Percentiles rank a stretch among this genome's conserved stretches.
Evolutionary conservation across 2,329 filamentous ascomycete genomes (phyloP).

Genomic region (Paraphaeosphaeria minitans): DNA sequence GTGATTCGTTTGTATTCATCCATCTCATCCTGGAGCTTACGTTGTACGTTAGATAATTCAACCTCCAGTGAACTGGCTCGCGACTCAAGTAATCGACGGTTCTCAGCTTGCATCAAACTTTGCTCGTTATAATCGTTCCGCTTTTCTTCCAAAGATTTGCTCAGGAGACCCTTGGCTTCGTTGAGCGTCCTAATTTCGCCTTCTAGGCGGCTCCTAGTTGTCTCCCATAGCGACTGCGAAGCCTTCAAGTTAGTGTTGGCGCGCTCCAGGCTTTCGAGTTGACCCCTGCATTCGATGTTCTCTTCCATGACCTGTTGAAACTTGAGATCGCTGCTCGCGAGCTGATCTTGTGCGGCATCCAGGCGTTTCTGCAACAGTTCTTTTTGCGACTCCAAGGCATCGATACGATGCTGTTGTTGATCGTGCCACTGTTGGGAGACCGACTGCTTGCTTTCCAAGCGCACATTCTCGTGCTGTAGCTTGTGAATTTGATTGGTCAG

Average conservation of each 20-base stretch:
- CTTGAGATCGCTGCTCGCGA: conserved; percentile 86
- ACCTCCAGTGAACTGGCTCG: conserved; percentile 79
- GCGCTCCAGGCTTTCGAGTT: conserved; percentile 84
- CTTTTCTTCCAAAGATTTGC: conserved; percentile 79
- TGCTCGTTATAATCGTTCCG: conserved; percentile 92
- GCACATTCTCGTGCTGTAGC: conserved; percentile 81
- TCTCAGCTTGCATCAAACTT: conserved; percentile 81
- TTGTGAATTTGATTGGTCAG: conserved; percentile 81
- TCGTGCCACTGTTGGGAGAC: conserved; percentile 84
- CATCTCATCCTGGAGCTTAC: conserved; percentile 79
- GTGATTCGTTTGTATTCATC: conserved; percentile 85
- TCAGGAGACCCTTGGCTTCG: conserved; percentile 84
- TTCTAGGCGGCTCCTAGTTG: conserved; percentile 83
- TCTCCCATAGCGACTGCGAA: conserved; percentile 93
- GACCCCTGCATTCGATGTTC: conserved; percentile 80
- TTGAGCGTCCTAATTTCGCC: conserved; percentile 86
- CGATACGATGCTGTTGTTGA: conserved; percentile 87
- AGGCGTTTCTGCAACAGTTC: conserved; percentile 82
- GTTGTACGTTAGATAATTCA: conserved; percentile 78
- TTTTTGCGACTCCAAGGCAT: conserved; percentile 83
- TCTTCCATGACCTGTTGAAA: conserved; percentile 94
- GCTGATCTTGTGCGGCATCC: conserved; percentile 75
- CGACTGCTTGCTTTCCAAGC: conserved; percentile 77
- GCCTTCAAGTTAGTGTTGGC: conserved; percentile 93
- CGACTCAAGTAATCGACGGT: conserved; percentile 75